phyloP scores from a whole-genome alignment of 1,284 basidiomycete species.

The Trichosporon sp. region DNA sequence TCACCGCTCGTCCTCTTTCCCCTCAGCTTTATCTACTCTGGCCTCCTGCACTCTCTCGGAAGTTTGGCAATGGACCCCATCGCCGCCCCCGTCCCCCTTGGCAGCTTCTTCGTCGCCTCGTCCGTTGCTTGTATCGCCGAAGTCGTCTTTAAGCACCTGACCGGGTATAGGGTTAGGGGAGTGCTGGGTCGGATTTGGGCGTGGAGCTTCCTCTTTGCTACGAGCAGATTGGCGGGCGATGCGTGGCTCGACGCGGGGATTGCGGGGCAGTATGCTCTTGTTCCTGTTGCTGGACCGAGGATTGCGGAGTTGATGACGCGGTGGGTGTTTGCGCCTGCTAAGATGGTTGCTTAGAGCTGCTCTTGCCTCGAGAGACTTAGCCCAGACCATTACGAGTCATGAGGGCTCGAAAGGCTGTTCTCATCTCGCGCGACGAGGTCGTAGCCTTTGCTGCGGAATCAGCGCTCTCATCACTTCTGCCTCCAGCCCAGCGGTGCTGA shows the following conservation, averaged over 20 bases:
- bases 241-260: constrained; percentile 34
- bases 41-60: constrained; percentile 39
- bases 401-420: no score
- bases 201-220: constrained; percentile 27
- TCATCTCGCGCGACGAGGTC: no score
- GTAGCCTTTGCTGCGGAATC: no score
- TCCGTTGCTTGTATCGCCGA: constrained; percentile 30
- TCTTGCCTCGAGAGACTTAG: not conserved
- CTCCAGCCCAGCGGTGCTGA: no score
- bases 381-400: no score
- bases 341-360: not conserved
- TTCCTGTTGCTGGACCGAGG: not conserved
- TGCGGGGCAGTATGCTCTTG: constrained; percentile 4
- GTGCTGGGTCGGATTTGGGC: constrained; percentile 38
- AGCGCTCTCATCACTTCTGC: no score
- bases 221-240: constrained; percentile 22
- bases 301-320: not conserved
- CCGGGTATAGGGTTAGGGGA: constrained; percentile 37
- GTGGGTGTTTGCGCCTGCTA: not conserved
- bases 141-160: constrained; percentile 12
- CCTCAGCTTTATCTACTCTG: constrained; percentile 39
- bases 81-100: constrained; percentile 28
- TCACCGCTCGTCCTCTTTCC: constrained; percentile 25
- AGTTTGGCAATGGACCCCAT: constrained; percentile 35
- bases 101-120: constrained; percentile 35